Percentiles rank a stretch among this genome's conserved stretches.
These are phyloP conservation scores for Candida coleopterorum DNA, from an alignment of 805 yeast species.

Conservation along the genomic window DNA sequence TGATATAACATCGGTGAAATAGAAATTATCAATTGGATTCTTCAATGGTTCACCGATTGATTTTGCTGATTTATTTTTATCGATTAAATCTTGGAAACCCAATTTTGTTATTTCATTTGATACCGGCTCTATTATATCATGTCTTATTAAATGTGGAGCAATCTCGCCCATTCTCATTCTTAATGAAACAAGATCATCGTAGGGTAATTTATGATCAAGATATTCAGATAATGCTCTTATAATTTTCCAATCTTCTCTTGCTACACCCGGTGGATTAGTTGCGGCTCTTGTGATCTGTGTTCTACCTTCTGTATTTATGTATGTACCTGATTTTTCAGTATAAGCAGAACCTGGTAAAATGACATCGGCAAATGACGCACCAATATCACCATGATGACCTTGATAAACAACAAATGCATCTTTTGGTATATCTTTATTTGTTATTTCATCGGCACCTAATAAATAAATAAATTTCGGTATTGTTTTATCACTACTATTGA, in stretches of 20 bases:
- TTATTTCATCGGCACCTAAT: constrained; percentile 79
- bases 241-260: constrained; percentile 91
- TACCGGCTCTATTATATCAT: constrained; percentile 69
- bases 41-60: constrained; percentile 45
- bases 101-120: constrained; percentile 51
- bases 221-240: constrained; percentile 79
- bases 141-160: constrained; percentile 76
- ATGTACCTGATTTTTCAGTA: constrained; percentile 82
- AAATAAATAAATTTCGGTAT: constrained; percentile 74
- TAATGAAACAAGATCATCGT: constrained; percentile 65
- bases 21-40: constrained; percentile 76
- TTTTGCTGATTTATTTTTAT: constrained; percentile 36
- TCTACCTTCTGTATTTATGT: constrained; percentile 87
- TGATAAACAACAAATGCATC: constrained; percentile 87
- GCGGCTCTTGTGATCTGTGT: constrained; percentile 84
- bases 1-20: constrained; percentile 83
- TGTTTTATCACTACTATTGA: constrained; percentile 48
- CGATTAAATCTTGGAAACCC: constrained; percentile 46
- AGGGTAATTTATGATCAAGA: constrained; percentile 64
- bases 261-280: constrained; percentile 80
- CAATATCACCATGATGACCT: constrained; percentile 89
- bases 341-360: constrained; percentile 83
- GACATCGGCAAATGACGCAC: constrained; percentile 86
- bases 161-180: constrained; percentile 68
- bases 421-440: constrained; percentile 63